A percentile compares a stretch with the other conserved stretches of the same genome.
phyloP scores from a whole-genome alignment of 768 basidiomycete species.

The Termitomyces sp. region DNA sequence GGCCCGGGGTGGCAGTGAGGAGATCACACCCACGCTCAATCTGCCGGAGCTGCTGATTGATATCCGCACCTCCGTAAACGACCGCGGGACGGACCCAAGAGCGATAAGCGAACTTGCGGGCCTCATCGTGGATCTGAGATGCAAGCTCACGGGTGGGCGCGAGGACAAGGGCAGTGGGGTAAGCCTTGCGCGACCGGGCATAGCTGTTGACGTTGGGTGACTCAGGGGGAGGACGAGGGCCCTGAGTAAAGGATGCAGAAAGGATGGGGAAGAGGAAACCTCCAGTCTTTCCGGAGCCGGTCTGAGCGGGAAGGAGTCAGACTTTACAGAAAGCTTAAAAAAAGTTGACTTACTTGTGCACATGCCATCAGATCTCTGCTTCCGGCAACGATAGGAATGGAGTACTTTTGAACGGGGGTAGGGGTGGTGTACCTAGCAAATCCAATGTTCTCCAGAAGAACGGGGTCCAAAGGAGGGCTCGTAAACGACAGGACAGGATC shows the following conservation, averaged over 20 bases:
- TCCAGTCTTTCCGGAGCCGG: slow-evolving; percentile 98
- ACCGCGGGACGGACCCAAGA: slow-evolving; percentile 99
- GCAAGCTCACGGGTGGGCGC: slow-evolving; percentile 99
- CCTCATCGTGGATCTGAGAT: slow-evolving; percentile 98
- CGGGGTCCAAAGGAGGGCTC: slow-evolving; percentile 83
- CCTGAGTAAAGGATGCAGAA: slow-evolving; percentile 82
- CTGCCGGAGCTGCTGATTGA: slow-evolving; percentile 87
- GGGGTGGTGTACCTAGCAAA: slow-evolving; percentile 92
- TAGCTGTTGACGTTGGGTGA: slow-evolving; percentile 45
- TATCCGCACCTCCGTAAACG: slow-evolving; percentile 98
- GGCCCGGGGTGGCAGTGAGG: slow-evolving; percentile 94
- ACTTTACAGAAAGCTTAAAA: neutral
- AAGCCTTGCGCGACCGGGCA: slow-evolving; percentile 79
- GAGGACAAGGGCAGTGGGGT: slow-evolving; percentile 94
- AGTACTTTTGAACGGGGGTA: slow-evolving; percentile 99
- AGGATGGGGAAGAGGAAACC: slow-evolving; percentile 99
- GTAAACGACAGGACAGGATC: slow-evolving; percentile 89
- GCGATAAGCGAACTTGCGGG: slow-evolving; percentile 97
- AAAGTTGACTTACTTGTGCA: slow-evolving; percentile 59
- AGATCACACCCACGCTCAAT: slow-evolving; percentile 98
- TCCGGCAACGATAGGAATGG: slow-evolving; percentile 93
- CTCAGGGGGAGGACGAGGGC: slow-evolving; percentile 70
- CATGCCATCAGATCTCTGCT: slow-evolving; percentile 93
- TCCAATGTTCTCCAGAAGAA: slow-evolving; percentile 92
- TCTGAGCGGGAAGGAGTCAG: slow-evolving; percentile 41